phyloP scores from a whole-genome alignment of 2,329 filamentous ascomycete species.

The Zalaria sp. region DNA sequence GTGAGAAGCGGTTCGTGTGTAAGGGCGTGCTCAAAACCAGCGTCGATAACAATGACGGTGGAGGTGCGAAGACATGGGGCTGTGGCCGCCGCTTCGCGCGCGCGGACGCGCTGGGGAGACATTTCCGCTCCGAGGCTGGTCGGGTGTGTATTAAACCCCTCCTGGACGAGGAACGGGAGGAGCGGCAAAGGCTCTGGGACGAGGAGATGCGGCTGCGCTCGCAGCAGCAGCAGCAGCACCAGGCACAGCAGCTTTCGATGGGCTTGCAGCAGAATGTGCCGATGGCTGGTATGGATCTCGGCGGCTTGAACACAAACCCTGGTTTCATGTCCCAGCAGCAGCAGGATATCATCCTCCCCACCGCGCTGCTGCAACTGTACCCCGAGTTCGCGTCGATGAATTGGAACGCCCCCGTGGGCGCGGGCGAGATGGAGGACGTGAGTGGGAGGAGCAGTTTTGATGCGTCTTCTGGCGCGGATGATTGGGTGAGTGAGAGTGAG shows the following conservation, averaged over 20 bases:
- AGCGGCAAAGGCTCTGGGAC: constrained; percentile 61
- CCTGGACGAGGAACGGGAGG: constrained; percentile 81
- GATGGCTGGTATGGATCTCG: constrained; percentile 13
- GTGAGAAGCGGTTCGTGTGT: constrained; percentile 98
- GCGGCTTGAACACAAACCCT: too few relatives aligned
- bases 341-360: constrained; percentile 50
- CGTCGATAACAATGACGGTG: constrained; percentile 31
- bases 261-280: constrained; percentile 46
- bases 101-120: constrained; percentile 70
- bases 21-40: constrained; percentile 75
- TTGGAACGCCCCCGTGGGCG: constrained; percentile 44
- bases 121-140: constrained; percentile 91
- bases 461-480: constrained; percentile 49
- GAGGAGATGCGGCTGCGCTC: constrained; percentile 19
- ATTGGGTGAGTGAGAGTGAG: constrained; percentile 47
- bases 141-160: constrained; percentile 95
- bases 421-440: constrained; percentile 53
- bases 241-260: constrained; percentile 23
- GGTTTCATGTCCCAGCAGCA: constrained; percentile 24
- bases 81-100: constrained; percentile 88
- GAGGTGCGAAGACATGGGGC: constrained; percentile 46
- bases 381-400: constrained; percentile 83
- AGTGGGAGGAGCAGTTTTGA: constrained; percentile 73
- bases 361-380: constrained; percentile 79
- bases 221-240: constrained; percentile 47